These are phyloP conservation scores for Exophiala mesophila DNA, from an alignment of 2,329 filamentous ascomycete species.

Conservation along the genomic window DNA sequence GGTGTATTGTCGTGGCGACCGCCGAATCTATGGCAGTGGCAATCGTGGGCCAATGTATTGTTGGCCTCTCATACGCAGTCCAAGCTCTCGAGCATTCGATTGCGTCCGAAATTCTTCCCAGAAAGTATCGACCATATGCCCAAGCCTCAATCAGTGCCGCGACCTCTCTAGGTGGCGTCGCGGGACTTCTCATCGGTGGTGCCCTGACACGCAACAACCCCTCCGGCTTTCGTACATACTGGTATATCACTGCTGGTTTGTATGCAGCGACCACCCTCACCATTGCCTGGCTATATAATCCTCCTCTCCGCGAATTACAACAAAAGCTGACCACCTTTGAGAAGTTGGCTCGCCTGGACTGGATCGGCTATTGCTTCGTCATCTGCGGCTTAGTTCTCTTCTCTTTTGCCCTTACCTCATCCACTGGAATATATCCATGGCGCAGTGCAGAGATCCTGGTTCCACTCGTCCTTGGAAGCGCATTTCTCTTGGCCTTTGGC, in stretches of 20 bases:
- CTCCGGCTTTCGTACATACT: not conserved
- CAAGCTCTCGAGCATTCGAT: not conserved
- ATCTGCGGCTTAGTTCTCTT: not conserved
- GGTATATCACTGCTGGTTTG: not conserved
- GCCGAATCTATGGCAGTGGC: not conserved
- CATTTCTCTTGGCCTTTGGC: not conserved
- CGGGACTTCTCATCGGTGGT: not conserved
- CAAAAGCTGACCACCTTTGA: not conserved
- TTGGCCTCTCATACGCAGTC: not conserved
- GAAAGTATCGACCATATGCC: not conserved
- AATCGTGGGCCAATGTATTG: not conserved
- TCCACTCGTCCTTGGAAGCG: not conserved
- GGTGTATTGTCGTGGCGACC: not conserved
- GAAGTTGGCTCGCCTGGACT: slow-evolving; percentile 1
- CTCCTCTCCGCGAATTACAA: not conserved
- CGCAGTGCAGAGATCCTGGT: not conserved
- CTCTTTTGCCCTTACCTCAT: not conserved
- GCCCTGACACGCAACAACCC: not conserved
- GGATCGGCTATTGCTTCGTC: slow-evolving; percentile 1
- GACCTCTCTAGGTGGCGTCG: not conserved
- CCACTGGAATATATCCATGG: not conserved
- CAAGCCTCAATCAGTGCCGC: not conserved
- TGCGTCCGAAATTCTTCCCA: slow-evolving; percentile 1
- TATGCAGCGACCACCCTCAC: not conserved
- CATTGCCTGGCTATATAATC: not conserved